phyloP scores from a whole-genome alignment of 2,329 filamentous ascomycete species.

The Penicillium sp. region DNA sequence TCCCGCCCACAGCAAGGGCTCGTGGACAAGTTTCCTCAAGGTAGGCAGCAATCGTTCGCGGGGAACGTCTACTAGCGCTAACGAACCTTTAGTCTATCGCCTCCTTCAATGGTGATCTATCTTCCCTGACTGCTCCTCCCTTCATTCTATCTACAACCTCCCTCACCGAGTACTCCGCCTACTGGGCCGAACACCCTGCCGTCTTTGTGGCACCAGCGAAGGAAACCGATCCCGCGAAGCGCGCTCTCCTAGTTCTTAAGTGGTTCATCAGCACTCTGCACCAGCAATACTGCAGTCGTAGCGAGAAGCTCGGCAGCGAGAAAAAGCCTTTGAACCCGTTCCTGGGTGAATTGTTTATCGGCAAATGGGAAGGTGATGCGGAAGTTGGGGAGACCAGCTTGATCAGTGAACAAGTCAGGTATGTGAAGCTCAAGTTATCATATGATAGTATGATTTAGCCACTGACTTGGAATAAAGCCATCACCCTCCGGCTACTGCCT shows the following conservation, averaged over 20 bases:
- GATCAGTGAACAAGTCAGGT: slow-evolving; percentile 89
- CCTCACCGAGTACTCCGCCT: slow-evolving; percentile 74
- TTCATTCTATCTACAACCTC: slow-evolving; percentile 78
- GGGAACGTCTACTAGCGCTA: slow-evolving; percentile 4
- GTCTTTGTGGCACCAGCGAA: slow-evolving; percentile 77
- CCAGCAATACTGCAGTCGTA: slow-evolving; percentile 72
- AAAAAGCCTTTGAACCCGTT: slow-evolving; percentile 99
- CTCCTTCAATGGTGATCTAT: slow-evolving; percentile 77
- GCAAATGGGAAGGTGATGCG: slow-evolving; percentile 75
- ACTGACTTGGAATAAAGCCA: slow-evolving; percentile 52
- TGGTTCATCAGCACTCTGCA: slow-evolving; percentile 95
- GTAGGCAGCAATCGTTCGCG: slow-evolving; percentile 24
- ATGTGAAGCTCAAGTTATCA: slow-evolving; percentile 3
- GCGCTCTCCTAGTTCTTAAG: slow-evolving; percentile 82
- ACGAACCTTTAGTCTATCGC: slow-evolving; percentile 57
- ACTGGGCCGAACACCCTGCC: slow-evolving; percentile 74
- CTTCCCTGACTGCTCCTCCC: slow-evolving; percentile 74
- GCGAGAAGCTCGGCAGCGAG: slow-evolving; percentile 80
- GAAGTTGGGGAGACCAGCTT: slow-evolving; percentile 72
- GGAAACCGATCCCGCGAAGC: slow-evolving; percentile 75
- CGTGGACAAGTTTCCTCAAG: slow-evolving; percentile 49
- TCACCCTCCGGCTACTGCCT: slow-evolving; percentile 91
- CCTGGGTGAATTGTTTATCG: slow-evolving; percentile 88
- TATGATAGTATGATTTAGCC: background rate
- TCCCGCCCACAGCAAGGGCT: slow-evolving; percentile 43